Percentiles rank a stretch among this genome's conserved stretches.
Evolutionary conservation across 768 basidiomycete genomes (phyloP).

Genomic region (Leccinellum albellum): DNA sequence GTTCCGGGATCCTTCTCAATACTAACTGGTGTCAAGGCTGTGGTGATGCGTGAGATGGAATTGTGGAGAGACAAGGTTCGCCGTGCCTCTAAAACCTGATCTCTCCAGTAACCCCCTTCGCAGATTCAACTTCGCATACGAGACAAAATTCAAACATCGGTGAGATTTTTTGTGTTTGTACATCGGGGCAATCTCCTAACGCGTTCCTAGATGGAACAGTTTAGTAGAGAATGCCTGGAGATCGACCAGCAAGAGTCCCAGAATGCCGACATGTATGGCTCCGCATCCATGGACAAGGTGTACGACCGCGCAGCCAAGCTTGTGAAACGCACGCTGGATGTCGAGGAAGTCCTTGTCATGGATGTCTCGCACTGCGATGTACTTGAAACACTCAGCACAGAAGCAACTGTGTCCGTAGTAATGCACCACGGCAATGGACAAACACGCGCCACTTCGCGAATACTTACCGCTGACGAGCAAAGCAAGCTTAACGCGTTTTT

Average conservation of each 20-base stretch:
- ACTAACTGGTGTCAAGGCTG: slow-evolving; percentile 42
- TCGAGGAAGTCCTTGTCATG: slow-evolving; percentile 89
- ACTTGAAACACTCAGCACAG: slow-evolving; percentile 60
- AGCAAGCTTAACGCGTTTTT: slow-evolving; percentile 74
- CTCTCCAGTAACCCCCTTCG: background rate
- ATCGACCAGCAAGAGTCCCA: slow-evolving; percentile 55
- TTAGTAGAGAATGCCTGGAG: slow-evolving; percentile 91
- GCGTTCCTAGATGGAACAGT: slow-evolving; percentile 77
- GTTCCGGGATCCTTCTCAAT: background rate
- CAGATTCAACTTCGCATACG: slow-evolving; percentile 88
- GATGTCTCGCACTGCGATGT: slow-evolving; percentile 91
- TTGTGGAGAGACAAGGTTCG: slow-evolving; percentile 87
- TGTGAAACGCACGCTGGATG: slow-evolving; percentile 84
- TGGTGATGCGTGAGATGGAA: slow-evolving; percentile 94
- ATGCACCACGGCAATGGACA: slow-evolving; percentile 67
- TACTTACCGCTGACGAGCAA: slow-evolving; percentile 69
- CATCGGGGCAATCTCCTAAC: background rate
- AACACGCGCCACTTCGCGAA: slow-evolving; percentile 47
- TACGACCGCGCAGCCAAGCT: slow-evolving; percentile 89
- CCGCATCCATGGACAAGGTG: slow-evolving; percentile 74
- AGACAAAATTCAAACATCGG: slow-evolving; percentile 88
- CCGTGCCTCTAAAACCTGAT: background rate
- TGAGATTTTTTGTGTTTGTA: slow-evolving; percentile 30
- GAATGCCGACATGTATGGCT: slow-evolving; percentile 21
- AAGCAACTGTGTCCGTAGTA: slow-evolving; percentile 62